Evolutionary conservation across 768 basidiomycete species (phyloP).

Genomic region (Leucocoprinus sp.): DNA sequence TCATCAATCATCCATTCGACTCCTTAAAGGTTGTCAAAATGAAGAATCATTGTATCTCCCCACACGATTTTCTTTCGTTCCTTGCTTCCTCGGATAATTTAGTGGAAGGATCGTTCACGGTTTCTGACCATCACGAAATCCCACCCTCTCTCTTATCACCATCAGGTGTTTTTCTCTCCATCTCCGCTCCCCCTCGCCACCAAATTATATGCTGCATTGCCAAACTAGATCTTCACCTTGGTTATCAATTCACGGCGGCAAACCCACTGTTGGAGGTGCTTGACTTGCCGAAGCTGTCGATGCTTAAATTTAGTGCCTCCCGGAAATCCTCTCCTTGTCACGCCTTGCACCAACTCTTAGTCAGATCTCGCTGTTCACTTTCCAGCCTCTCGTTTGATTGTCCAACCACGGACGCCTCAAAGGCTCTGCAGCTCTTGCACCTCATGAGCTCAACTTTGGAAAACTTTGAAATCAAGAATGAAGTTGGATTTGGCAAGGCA

Average conservation of each 20-base stretch:
- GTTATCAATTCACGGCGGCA: neutral
- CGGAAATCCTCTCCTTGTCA: neutral
- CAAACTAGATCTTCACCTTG: slow-evolving; percentile 1
- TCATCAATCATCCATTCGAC: neutral
- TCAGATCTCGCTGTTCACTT: neutral
- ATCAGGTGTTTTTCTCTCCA: neutral
- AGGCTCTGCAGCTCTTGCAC: neutral
- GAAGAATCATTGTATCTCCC: neutral
- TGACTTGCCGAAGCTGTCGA: neutral
- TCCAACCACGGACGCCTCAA: neutral
- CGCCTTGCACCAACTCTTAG: neutral
- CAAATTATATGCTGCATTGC: neutral
- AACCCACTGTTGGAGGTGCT: neutral
- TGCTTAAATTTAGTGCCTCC: neutral
- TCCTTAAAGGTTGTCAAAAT: neutral
- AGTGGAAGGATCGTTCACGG: neutral
- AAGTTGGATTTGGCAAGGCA: too few species aligned
- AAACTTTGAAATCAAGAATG: neutral
- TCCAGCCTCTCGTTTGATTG: neutral
- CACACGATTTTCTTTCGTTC: neutral
- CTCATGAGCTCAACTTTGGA: neutral
- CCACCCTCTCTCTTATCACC: neutral
- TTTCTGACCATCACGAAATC: neutral
- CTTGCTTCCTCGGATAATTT: neutral
- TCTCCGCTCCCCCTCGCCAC: neutral